Evolutionary conservation across 1,284 basidiomycete genomes (phyloP).

Genomic region (Marasmius tenuissimus): DNA sequence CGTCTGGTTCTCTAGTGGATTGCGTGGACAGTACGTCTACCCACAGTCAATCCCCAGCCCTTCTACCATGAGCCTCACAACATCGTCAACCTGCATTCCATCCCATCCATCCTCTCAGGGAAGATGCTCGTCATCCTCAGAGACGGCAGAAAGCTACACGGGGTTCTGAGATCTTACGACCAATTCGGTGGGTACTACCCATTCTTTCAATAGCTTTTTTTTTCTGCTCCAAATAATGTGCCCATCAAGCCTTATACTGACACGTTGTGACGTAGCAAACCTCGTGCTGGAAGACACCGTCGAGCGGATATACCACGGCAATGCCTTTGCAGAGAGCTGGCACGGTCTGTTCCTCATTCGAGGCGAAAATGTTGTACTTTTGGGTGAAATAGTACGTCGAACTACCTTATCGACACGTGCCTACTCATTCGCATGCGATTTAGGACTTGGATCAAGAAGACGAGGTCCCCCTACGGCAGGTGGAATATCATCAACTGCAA

Average conservation of each 20-base stretch:
- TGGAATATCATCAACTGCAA: constrained; percentile 70
- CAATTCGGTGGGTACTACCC: constrained; percentile 82
- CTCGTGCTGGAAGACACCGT: constrained; percentile 90
- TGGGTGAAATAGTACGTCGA: constrained; percentile 91
- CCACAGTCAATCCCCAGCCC: constrained; percentile 41
- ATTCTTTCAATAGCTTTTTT: not conserved
- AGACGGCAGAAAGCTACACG: constrained; percentile 95
- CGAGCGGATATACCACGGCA: constrained; percentile 83
- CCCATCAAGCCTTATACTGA: not conserved
- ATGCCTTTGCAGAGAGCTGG: constrained; percentile 81
- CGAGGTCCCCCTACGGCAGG: constrained; percentile 76
- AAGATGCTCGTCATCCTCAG: constrained; percentile 97
- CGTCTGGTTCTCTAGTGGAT: constrained; percentile 94
- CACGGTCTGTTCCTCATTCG: constrained; percentile 92
- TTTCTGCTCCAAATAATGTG: not conserved
- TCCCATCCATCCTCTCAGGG: constrained; percentile 52
- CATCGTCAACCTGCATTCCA: constrained; percentile 19
- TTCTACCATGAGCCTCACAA: constrained; percentile 11
- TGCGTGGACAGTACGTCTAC: constrained; percentile 97
- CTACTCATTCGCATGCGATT: constrained; percentile 6
- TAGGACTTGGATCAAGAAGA: constrained; percentile 95
- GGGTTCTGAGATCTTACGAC: constrained; percentile 96
- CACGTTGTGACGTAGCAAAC: constrained; percentile 61
- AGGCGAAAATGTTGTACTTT: constrained; percentile 96
- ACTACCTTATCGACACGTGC: constrained; percentile 2